Evolutionary conservation across 805 yeast genomes (phyloP).

Genomic region (Kurtzmaniella cleridarum): DNA sequence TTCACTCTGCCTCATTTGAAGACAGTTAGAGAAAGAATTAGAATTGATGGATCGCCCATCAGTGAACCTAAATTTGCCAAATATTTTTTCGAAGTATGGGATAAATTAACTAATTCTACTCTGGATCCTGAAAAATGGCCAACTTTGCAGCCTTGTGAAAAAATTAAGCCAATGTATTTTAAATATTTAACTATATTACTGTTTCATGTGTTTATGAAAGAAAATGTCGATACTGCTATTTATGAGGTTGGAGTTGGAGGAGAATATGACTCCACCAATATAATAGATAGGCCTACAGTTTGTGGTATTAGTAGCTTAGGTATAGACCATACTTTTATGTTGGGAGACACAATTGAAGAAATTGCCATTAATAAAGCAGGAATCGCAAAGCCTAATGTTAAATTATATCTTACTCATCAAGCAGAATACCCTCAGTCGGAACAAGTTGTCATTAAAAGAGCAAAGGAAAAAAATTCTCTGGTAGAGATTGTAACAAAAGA

Average conservation of each 20-base stretch:
- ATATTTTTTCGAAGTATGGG: conserved; percentile 95
- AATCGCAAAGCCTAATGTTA: conserved; percentile 64
- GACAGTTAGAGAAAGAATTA: conserved; percentile 85
- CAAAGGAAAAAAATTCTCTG: conserved; percentile 50
- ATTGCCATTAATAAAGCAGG: conserved; percentile 98
- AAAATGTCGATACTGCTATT: conserved; percentile 88
- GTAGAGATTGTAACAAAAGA: conserved; percentile 26
- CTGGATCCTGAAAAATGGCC: conserved; percentile 62
- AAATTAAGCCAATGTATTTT: conserved; percentile 87
- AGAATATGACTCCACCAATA: conserved; percentile 92
- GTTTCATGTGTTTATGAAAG: conserved; percentile 83
- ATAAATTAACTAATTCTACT: conserved; percentile 53
- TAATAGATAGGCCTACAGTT: conserved; percentile 71
- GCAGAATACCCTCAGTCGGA: conserved; percentile 48
- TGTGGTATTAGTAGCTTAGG: conserved; percentile 87
- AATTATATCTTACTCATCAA: conserved; percentile 63
- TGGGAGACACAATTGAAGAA: conserved; percentile 81
- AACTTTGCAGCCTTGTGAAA: conserved; percentile 54
- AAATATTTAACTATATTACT: conserved; percentile 84
- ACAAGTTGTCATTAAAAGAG: conserved; percentile 56
- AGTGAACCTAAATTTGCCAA: conserved; percentile 74
- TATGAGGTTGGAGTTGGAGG: conserved; percentile 99
- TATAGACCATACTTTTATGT: conserved; percentile 81
- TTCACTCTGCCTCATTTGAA: conserved; percentile 95
- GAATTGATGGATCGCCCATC: conserved; percentile 82